phyloP scores from a whole-genome alignment of 768 basidiomycete species.

The Boletus bicolor region DNA sequence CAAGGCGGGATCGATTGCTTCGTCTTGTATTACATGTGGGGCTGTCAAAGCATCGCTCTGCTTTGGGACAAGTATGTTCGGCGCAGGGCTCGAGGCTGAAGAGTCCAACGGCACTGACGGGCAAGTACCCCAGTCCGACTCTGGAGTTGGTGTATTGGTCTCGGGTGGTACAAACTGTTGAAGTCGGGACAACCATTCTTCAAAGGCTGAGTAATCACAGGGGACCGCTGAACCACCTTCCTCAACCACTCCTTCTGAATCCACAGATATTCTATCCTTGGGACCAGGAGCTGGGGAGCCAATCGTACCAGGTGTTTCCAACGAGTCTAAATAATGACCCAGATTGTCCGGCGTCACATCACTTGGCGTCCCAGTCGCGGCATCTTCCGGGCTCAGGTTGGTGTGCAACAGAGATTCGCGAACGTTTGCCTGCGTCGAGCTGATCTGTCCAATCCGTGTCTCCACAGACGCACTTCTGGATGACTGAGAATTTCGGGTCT shows the following conservation, averaged over 20 bases:
- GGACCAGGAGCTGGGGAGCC: neutral
- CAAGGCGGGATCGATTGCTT: constrained; percentile 33
- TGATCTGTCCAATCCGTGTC: neutral
- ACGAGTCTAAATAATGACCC: constrained; percentile 39
- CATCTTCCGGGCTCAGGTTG: neutral
- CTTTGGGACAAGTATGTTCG: neutral
- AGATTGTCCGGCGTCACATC: constrained; percentile 13
- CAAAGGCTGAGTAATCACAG: constrained; percentile 41
- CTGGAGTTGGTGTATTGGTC: constrained; percentile 4
- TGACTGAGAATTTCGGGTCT: constrained; percentile 32
- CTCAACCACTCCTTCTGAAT: constrained; percentile 9
- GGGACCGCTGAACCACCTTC: constrained; percentile 5
- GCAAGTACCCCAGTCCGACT: constrained; percentile 6
- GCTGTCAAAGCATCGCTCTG: neutral
- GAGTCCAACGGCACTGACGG: neutral
- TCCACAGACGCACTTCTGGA: constrained; percentile 29
- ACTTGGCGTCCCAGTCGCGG: neutral
- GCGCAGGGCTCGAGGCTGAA: neutral
- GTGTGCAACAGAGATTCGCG: neutral
- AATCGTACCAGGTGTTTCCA: constrained; percentile 27
- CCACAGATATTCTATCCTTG: constrained; percentile 9
- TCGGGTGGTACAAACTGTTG: constrained; percentile 40
- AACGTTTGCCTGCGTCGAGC: neutral
- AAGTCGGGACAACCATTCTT: constrained; percentile 53
- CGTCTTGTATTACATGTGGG: constrained; percentile 12